These are phyloP conservation scores for Pichia exigua DNA, from an alignment of 805 yeast species.

Conservation along the genomic window DNA sequence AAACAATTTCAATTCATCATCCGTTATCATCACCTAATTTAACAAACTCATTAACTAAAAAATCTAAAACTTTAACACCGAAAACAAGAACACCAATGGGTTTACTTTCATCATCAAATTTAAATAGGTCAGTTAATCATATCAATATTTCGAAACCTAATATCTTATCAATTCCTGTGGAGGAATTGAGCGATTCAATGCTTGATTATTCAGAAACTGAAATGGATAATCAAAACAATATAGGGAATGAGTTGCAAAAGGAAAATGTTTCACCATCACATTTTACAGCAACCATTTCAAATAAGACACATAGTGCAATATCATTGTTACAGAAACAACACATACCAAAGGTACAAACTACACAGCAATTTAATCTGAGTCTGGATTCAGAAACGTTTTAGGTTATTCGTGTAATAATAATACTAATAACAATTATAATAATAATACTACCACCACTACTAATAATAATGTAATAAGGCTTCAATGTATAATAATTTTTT, in stretches of 20 bases:
- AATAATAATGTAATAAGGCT: too few species aligned
- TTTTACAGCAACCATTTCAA: neutral
- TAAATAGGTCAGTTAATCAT: neutral
- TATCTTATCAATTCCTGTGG: constrained; percentile 12
- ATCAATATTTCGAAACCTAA: neutral
- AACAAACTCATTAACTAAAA: neutral
- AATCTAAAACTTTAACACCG: neutral
- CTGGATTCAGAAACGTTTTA: constrained; percentile 10
- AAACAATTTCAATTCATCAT: neutral
- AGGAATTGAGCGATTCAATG: constrained; percentile 24
- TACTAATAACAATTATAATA: too few species aligned
- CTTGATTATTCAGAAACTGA: constrained; percentile 12
- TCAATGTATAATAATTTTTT: neutral
- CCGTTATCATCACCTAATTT: neutral
- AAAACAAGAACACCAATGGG: constrained; percentile 2
- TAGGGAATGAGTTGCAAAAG: neutral
- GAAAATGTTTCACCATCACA: neutral
- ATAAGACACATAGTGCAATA: neutral
- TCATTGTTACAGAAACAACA: neutral
- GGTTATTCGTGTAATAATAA: too few species aligned
- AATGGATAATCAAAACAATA: constrained; percentile 1
- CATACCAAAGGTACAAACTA: neutral
- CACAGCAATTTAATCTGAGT: constrained; percentile 6
- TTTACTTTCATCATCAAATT: neutral
- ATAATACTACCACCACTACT: too few species aligned